Base-by-base conservation (phyloP, 179 eudicot species). In the Spinacia oleracea region DNA sequence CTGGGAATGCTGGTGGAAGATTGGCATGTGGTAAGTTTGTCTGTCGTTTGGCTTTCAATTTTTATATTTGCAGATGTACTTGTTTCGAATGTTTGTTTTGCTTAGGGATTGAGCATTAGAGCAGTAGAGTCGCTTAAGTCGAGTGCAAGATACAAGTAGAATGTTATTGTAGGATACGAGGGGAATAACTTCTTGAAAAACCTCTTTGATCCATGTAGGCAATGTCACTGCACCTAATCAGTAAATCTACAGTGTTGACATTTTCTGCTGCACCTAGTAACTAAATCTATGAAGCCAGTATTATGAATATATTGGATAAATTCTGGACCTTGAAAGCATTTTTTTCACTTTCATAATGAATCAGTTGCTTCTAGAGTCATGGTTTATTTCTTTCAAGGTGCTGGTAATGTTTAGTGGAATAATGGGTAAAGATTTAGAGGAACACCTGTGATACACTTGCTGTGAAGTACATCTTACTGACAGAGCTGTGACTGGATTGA, bases 1-100 rank as follows among this genome's bases (percentile, higher is more conserved):
- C 98, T 55, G 98, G 98, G 79, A 94, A 94, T 88, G 98, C 97
- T 74, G 97, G 98, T 75, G 98, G 98, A 73, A 81, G 98, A 81
- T 77, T 93, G 87, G 98, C 98, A 76, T 91, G 97, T 82, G 98
- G 98, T 93, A 90, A 77, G 92, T 73, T 38, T 73, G 21, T 55
- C 14, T 59, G 21, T 5, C 6, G 23, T n/a, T 29, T 43, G 38
- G 35, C 60, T 50, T 59, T 18, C 11, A 21, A 20, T 18, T 35
- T 68, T 31, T 8, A 55, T 15, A 34, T 18, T 1, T 73, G 40
- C 38, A 25, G 1, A 9, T 50, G 4, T 51, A 29, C 23, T 31
- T 38, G 31, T 18, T 32, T 46, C 4, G 6, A 21, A 35, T 27
- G 35, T 20, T 25, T 71, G 69, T 29, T 8, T 70, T 53, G 53